Percentiles rank a stretch among this genome's conserved stretches.
These are phyloP conservation scores for Gnomoniopsis sp. DNA, from an alignment of 2,329 filamentous ascomycete genomes.

Conservation along the genomic window DNA sequence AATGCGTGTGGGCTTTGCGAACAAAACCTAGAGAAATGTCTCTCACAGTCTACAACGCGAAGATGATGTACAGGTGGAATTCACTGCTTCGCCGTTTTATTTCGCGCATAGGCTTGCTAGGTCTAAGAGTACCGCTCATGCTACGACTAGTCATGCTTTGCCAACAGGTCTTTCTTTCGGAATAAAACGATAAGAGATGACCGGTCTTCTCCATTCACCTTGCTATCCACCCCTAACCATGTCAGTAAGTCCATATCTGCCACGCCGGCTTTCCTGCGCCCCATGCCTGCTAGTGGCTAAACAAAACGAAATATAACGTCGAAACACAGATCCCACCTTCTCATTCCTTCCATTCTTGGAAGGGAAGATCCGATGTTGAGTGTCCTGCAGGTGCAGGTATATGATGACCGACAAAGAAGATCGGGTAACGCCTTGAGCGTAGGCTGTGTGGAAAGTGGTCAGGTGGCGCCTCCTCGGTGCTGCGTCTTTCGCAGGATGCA, in stretches of 20 bases:
- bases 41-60: background rate
- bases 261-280: conserved; percentile 8
- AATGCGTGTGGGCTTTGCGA: no score
- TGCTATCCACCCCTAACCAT: conserved; percentile 2
- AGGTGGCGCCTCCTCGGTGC: background rate
- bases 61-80: background rate
- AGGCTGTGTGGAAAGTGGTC: background rate
- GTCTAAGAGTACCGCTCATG: conserved; percentile 18
- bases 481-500: background rate
- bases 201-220: background rate
- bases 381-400: background rate
- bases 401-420: background rate
- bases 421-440: background rate
- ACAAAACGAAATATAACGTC: background rate
- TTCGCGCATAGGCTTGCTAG: conserved; percentile 10
- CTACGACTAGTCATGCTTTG: conserved; percentile 16
- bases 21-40: no score
- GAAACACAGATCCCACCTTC: background rate
- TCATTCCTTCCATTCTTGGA: background rate
- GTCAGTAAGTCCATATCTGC: conserved; percentile 4
- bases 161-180: background rate
- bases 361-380: background rate
- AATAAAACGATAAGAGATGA: background rate
- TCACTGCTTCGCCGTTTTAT: background rate
- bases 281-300: conserved; percentile 13